These are phyloP conservation scores for Nitzschia sp. DNA, from an alignment of 108 stramenopile genomes.

Conservation along the genomic window DNA sequence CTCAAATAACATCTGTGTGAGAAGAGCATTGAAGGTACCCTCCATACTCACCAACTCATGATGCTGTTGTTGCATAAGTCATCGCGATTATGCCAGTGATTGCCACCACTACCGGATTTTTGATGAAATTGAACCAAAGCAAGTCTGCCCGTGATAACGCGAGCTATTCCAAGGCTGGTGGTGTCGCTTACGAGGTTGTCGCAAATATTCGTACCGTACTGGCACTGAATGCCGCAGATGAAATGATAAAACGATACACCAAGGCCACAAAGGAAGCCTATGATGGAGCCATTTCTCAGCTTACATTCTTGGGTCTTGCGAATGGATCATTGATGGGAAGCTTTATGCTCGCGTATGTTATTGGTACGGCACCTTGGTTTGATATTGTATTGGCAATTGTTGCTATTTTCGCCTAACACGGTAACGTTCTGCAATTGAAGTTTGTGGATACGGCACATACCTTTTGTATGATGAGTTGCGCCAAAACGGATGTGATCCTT, in stretches of 20 bases:
- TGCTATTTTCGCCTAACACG: neutral
- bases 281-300: conserved; percentile 22
- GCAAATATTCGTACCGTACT: conserved; percentile 50
- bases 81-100: conserved; percentile 43
- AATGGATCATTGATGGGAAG: conserved; percentile 45
- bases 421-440: neutral
- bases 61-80: neutral
- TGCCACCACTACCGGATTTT: conserved; percentile 15
- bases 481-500: conserved; percentile 52
- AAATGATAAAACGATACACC: conserved; percentile 38
- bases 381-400: conserved; percentile 3
- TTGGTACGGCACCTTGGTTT: conserved; percentile 14
- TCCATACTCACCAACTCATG: too few species aligned
- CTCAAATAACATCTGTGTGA: neutral
- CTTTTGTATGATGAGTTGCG: conserved; percentile 23
- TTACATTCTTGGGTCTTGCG: conserved; percentile 37
- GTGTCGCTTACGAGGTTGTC: conserved; percentile 40
- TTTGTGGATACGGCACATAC: conserved; percentile 35
- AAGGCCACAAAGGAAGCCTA: conserved; percentile 41
- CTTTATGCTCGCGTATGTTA: conserved; percentile 31
- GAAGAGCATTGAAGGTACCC: neutral
- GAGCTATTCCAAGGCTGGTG: conserved; percentile 45
- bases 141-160: conserved; percentile 37
- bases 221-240: conserved; percentile 49
- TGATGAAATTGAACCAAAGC: conserved; percentile 33